Base-by-base conservation (phyloP, 768 basidiomycete genomes). In the Suillus subaureus region DNA sequence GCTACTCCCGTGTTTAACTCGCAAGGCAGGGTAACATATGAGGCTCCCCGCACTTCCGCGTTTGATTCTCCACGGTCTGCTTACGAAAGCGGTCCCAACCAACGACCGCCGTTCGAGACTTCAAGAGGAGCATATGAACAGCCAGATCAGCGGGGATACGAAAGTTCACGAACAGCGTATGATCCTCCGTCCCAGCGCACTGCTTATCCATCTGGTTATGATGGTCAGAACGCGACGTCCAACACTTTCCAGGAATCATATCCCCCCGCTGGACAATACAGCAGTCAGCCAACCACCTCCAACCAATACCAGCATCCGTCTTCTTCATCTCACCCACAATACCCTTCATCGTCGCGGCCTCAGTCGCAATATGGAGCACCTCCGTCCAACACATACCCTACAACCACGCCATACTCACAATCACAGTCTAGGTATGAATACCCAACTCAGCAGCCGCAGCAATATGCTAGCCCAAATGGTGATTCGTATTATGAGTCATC, bases 121-220 rank as follows among this genome's bases (percentile, higher is more conserved):
- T 28, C 57, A 40, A 42, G 75, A 47, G 52, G 62, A 23, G 55
- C 68, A 4, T 76, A 77, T 47, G 74, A 75, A 11, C 74, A 77
- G 37, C 40, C 51, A 15, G 74, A 69, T n/a, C 74, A 77, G 23
- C 74, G 74, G 6, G 74, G 76, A 15, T 73, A 73, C 9, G 78
- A 76, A 28, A 72, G 74, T 31, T 67, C 74, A 9, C 68, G 72
- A 39, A 61, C 55, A 9, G 57, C 67, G 26, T 77, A 77, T 66
- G 78, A 65, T 64, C 66, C 66, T 28, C 72, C 66, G 69, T 66
- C 71, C 56, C 71, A 62, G 0, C 70, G 74, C 28, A 49, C 64
- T 18, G 61, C 70, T 16, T 75, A 76, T 54, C 72, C 13, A 33
- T 40, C 67, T 4, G 49, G 67, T 3, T 76, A 73, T 23, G 75